Base-by-base conservation (phyloP, 2,329 filamentous ascomycete species). In the Thielaviopsis cerberus region DNA sequence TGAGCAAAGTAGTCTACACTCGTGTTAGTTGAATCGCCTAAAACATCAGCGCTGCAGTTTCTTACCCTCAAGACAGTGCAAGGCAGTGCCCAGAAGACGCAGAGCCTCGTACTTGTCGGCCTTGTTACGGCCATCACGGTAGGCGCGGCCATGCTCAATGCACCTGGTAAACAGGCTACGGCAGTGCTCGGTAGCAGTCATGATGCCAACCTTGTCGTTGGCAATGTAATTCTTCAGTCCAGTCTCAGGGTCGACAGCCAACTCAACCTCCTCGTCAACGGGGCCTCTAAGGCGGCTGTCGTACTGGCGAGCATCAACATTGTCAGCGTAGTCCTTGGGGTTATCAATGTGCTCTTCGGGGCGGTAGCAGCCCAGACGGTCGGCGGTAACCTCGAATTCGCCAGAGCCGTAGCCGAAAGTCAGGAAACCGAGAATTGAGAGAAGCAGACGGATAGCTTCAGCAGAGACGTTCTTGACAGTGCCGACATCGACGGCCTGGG, bases 151-250 rank as follows among this genome's bases (percentile, higher is more conserved):
- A n/a, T 92, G 80, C 64, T 91, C 77, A 64, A 95, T 88, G 65
- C 80, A 88, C 62, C 78, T 75, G 52, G 75, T 71, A 62, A 95
- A 87, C 1, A 94, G 80, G 62, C 79, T 76, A 57, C 86, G 80
- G 61, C 95, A 80, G 65, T 94, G 81, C 53, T 76, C 74, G 59
- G 89, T 85, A 54, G 88, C 94, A 51, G 86, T 94, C 71, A 86
- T 86, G 67, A 94, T 92, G 52, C 80, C 79, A 59, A 78, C 72
- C 55, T 80, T 73, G 68, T 96, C 90, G 62, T 89, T 89, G 45
- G 90, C 88, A 69, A 96, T 96, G 71, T 96, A 96, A 69, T 90
- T 92, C 74, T 97, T 97, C 72, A 94, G 76, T 64, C 85, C 86
- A 5, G 83, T 84, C 57, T 80, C 73, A 1, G 79, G 77, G 65